Conservation (phyloP, 148 eudicot genomes). For the Camellia lanceoleosa region DNA sequence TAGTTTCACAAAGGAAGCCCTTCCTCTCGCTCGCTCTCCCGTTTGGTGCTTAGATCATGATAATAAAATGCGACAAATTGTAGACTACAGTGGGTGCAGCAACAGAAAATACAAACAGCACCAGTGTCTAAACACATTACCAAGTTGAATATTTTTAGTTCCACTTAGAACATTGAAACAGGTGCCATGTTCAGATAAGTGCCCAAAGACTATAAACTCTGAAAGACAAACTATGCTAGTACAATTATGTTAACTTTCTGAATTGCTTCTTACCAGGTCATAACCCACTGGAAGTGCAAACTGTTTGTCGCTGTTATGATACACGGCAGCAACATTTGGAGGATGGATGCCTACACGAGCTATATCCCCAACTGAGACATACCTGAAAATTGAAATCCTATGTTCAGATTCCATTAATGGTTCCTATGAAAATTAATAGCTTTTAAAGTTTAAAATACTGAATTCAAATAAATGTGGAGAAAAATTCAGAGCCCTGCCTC, state of each 20-base stretch:
- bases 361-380: constrained; percentile 80
- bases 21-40: too few species aligned
- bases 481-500: neutral
- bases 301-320: constrained; percentile 48
- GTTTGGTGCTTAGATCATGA: neutral
- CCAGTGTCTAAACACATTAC: neutral
- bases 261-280: constrained; percentile 66
- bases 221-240: neutral
- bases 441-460: neutral
- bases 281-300: constrained; percentile 76
- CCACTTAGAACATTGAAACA: neutral
- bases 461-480: neutral
- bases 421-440: neutral
- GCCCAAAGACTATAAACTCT: neutral
- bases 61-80: neutral
- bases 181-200: neutral
- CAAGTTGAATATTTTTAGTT: neutral
- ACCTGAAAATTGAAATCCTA: constrained; percentile 43
- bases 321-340: constrained; percentile 87
- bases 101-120: neutral
- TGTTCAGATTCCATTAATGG: constrained; percentile 1
- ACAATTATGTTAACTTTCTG: neutral
- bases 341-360: constrained; percentile 83
- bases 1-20: too few species aligned
- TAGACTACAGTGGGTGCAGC: constrained; percentile 1